Evolutionary conservation across 495 filamentous ascomycete species (phyloP), one percentile per base, ranked within the genome.

Genomic region (Daldinia childiae): DNA sequence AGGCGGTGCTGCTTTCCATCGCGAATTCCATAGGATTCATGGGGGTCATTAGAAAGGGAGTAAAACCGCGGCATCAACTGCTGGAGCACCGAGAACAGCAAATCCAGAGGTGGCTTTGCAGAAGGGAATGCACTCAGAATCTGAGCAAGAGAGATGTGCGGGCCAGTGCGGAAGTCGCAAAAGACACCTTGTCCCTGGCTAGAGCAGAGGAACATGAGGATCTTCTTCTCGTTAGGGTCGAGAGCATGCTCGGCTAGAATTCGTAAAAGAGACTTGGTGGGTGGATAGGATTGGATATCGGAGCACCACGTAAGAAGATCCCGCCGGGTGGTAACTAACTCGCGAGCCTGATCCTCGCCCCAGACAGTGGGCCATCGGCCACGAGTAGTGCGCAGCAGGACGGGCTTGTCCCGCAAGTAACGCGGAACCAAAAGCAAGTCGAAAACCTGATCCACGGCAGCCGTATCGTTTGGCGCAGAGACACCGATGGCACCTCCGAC

Each of bases 321-420:
- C 9, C 95, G 85, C 14, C 95, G 88, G 1, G 95, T 98, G 1
- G 95, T 97, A 55, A 92, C 85, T 21, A 99, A 79, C 71, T 94
- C 89, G 43, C 96, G 86, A 1, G 95, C 78, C 74, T 92, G 75
- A 30, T 98, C 94, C n/a, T 95, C 91, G 21, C 94, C 95, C 95
- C 96, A 99, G 51, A 99, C 95, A 9, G 95, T 98, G 2, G 95
- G 95, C 95, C 95, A 99, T 8, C 95, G 85, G 15, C 96, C 96
- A 36, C 84, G 86, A 24, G 84, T 87, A 2, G 95, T 99, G 72
- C 88, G 87, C 41, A 98, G 80, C 14, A 89, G 81, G 24, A 97
- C 85, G 15, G 90, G 90, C 80, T 91, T 94, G 75, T 97, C 92
- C 43, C 95, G 89, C 59, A 95, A 86, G 64, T 87, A 90, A 34